Conservation (phyloP, 2,329 filamentous ascomycete species). For the Paraphoma sp. region DNA sequence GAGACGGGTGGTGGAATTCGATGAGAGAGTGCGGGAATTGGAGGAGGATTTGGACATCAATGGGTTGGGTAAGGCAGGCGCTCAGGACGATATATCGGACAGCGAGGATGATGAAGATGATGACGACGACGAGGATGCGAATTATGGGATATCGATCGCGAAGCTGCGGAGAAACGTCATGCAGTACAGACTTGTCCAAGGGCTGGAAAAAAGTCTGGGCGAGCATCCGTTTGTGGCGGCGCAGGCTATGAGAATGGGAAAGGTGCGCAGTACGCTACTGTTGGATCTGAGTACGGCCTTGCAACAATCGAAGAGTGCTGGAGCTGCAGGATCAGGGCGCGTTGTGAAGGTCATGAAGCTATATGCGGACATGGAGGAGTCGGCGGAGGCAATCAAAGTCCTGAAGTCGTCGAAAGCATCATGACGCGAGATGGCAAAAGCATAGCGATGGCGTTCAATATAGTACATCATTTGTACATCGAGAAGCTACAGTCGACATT, state of each 20-base stretch:
- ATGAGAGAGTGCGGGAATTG: constrained; percentile 66
- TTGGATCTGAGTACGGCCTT: constrained; percentile 70
- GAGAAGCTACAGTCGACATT: constrained; percentile 22
- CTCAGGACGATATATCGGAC: constrained; percentile 17
- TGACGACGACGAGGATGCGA: constrained; percentile 34
- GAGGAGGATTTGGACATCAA: constrained; percentile 69
- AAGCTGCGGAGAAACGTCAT: constrained; percentile 63
- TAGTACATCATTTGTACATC: constrained; percentile 44
- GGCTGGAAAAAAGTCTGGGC: constrained; percentile 59
- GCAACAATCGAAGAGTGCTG: constrained; percentile 59
- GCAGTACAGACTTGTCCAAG: constrained; percentile 64
- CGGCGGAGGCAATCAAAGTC: constrained; percentile 64
- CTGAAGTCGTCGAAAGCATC: constrained; percentile 51
- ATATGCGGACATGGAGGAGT: constrained; percentile 68
- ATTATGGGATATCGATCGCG: constrained; percentile 40
- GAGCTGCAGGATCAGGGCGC: constrained; percentile 48
- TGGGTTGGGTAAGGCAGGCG: constrained; percentile 21
- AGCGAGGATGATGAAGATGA: constrained; percentile 43
- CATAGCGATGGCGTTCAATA: constrained; percentile 58
- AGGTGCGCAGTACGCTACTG: constrained; percentile 67
- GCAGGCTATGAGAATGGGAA: constrained; percentile 62
- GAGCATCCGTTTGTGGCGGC: constrained; percentile 68
- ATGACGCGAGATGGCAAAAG: constrained; percentile 27
- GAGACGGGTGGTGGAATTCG: constrained; percentile 69
- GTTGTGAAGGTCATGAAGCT: constrained; percentile 64